Conservation (phyloP, 2,329 filamentous ascomycete genomes). For the Alternaria incomplexa region DNA sequence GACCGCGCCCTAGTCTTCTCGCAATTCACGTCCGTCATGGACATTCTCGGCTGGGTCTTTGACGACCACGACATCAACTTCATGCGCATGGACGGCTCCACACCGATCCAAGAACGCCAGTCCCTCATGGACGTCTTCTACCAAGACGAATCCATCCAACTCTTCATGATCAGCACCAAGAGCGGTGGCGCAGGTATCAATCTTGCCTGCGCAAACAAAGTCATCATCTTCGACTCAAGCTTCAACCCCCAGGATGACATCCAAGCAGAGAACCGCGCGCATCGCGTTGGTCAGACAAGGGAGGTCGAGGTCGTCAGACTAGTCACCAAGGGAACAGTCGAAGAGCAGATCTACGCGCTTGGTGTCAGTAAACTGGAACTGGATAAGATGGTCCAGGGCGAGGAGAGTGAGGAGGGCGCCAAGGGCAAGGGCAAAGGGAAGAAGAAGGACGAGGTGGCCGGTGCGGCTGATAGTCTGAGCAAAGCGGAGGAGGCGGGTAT, state of each 20-base stretch:
- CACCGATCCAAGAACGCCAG: slow-evolving; percentile 82
- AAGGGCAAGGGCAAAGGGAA: slow-evolving; percentile 19
- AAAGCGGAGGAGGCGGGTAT: slow-evolving; percentile 44
- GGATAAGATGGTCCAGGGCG: slow-evolving; percentile 74
- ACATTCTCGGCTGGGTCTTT: slow-evolving; percentile 85
- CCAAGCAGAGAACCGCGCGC: slow-evolving; percentile 96
- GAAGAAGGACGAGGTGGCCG: slow-evolving; percentile 18
- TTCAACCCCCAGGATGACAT: slow-evolving; percentile 98
- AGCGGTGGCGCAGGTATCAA: slow-evolving; percentile 98
- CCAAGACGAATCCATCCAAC: slow-evolving; percentile 74
- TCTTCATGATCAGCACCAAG: slow-evolving; percentile 91
- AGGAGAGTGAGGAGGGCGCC: slow-evolving; percentile 53
- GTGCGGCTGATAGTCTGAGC: slow-evolving; percentile 37
- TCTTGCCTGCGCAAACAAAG: slow-evolving; percentile 92
- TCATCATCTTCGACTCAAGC: slow-evolving; percentile 95
- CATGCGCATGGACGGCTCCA: slow-evolving; percentile 85
- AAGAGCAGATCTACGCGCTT: slow-evolving; percentile 90
- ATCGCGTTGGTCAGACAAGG: slow-evolving; percentile 88
- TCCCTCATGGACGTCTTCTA: slow-evolving; percentile 88
- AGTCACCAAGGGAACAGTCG: slow-evolving; percentile 81
- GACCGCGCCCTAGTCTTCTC: slow-evolving; percentile 91
- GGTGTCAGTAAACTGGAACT: slow-evolving; percentile 93
- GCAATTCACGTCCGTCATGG: slow-evolving; percentile 89
- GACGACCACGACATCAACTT: slow-evolving; percentile 75
- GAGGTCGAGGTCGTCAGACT: slow-evolving; percentile 90